These are phyloP conservation scores for Corynascus novoguineensis DNA, from an alignment of 495 filamentous ascomycete species.

Conservation along the genomic window DNA sequence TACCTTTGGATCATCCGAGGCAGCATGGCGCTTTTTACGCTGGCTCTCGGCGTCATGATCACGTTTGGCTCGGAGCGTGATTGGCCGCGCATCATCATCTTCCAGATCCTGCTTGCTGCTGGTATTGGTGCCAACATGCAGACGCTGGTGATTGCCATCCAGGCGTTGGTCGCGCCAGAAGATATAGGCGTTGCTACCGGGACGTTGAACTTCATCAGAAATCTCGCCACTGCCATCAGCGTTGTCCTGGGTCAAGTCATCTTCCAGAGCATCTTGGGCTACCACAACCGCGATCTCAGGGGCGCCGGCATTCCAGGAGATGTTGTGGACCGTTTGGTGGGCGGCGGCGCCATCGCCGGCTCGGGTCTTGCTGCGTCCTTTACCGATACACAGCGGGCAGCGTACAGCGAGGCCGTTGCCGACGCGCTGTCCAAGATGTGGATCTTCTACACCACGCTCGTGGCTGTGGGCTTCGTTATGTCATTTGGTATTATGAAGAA, in stretches of 20 bases:
- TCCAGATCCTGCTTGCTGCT: neutral
- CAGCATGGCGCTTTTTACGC: neutral
- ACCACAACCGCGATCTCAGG: neutral
- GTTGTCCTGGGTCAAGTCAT: neutral
- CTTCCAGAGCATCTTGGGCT: neutral
- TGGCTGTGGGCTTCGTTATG: neutral
- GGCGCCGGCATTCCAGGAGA: neutral
- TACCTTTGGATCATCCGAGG: neutral
- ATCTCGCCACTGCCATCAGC: neutral
- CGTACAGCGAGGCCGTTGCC: neutral
- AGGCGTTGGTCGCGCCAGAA: neutral
- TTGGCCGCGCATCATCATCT: neutral
- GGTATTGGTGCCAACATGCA: neutral
- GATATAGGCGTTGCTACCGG: neutral
- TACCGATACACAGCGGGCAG: neutral
- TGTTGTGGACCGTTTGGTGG: neutral
- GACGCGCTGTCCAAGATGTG: neutral
- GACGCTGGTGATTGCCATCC: neutral
- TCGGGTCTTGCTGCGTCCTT: neutral
- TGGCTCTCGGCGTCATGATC: neutral
- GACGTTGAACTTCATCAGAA: neutral
- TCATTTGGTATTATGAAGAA: neutral
- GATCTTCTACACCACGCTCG: neutral
- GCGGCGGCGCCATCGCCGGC: neutral
- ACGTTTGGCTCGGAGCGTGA: neutral